Evolutionary conservation across 169 alveolate species (phyloP), one percentile per base, ranked within the genome.

Genomic region (Babesia caballi): DNA sequence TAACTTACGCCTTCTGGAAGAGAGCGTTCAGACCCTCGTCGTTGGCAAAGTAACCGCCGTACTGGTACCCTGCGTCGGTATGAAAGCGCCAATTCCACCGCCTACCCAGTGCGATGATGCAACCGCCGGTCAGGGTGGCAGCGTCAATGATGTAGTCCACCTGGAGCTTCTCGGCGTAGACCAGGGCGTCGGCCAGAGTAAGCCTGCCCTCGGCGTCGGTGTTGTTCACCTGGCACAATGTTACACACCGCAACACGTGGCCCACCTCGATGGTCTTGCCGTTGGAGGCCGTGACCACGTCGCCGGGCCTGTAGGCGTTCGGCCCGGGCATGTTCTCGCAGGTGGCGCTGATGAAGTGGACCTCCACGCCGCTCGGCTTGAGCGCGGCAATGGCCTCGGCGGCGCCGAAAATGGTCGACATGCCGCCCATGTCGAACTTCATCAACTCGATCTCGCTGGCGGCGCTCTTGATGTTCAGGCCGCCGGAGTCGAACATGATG

Each of bases 131-230:
- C 41, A 97, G 91, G 33, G 99, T 97, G 38, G 99, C 98, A 32
- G 92, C 66, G 52, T 96, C 99, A 27, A 97, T 74, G 46, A 97
- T 84, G 44, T 83, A 73, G 52, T 92, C 95, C 3, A 96, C 96
- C 11, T 86, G 76, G 38, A 89, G 63, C 30, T 93, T 89, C 60
- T 92, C 94, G 12, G 97, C 97, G 82, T 94, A 95, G 44, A 95
- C 91, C 63, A 97, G 85, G 6, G 99, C 97, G 57, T 97, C 99
- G n/a, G 98, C 98, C 51, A 97, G 82, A 17, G 97, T 91, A 9
- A 96, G 91, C 59, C 99, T 85, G 9, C 99, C 99, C 82, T 97
- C 99, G 19, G 99, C 99, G 86, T 97, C 99, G 30, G 99, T 97
- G 82, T 97, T 95, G 17, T 94, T 92, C 35, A 96, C 93, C 87